phyloP scores from a whole-genome alignment of 2,329 filamentous ascomycete species.

The Fusarium neocosmosporiellum region DNA sequence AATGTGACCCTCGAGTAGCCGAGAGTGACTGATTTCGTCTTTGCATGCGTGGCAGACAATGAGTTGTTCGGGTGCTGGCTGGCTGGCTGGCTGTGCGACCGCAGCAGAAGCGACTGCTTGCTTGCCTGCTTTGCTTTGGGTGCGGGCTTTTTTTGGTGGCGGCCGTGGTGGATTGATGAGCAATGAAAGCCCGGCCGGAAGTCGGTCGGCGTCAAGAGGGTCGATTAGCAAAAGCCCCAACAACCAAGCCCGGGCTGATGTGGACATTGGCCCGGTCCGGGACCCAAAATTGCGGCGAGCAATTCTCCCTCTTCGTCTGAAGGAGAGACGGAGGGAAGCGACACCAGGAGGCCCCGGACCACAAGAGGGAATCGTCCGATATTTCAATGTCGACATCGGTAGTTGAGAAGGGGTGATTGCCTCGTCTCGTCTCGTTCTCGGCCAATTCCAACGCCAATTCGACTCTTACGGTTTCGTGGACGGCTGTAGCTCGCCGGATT shows the following conservation, averaged over 20 bases:
- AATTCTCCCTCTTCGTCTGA: background rate
- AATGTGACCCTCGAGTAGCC: conserved; percentile 13
- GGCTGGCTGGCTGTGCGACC: conserved; percentile 27
- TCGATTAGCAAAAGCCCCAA: conserved; percentile 19
- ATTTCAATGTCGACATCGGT: conserved; percentile 44
- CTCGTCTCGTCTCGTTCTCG: background rate
- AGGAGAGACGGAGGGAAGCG: background rate
- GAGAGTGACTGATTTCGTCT: background rate
- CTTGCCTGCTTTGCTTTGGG: background rate
- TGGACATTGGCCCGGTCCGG: conserved; percentile 15
- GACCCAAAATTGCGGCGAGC: conserved; percentile 1
- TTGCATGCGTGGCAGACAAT: conserved; percentile 39
- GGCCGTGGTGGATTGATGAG: conserved; percentile 26
- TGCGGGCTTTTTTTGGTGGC: conserved; percentile 24
- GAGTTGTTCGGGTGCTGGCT: conserved; percentile 30
- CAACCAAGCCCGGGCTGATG: conserved; percentile 12
- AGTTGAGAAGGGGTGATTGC: conserved; percentile 39
- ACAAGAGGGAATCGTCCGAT: conserved; percentile 24
- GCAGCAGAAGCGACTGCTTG: conserved; percentile 1
- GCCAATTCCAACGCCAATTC: background rate
- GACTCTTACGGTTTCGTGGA: background rate
- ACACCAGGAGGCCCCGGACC: background rate
- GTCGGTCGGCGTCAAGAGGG: conserved; percentile 27
- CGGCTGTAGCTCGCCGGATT: conserved; percentile 15
- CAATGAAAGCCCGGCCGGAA: conserved; percentile 19